Evolutionary conservation across 2,329 filamentous ascomycete species (phyloP), one percentile per base, ranked within the genome.

Genomic region (Phaeosphaeria sp.): DNA sequence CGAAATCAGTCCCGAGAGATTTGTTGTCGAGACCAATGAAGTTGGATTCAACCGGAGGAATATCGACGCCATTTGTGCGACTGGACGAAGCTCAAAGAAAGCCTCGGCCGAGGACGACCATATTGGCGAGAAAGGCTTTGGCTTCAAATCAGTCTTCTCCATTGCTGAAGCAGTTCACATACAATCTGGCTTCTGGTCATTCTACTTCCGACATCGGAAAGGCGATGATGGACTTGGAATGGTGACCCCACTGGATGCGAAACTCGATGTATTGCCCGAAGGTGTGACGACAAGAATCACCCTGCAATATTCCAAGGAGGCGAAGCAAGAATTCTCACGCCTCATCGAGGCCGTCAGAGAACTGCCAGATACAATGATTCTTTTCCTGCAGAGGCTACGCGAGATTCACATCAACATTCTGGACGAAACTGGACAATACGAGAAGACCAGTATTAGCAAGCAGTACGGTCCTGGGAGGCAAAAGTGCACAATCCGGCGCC

Each of bases 151-250:
- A 0, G 71, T 76, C 0, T 77, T 77, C 59, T 66, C 65, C 13
- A 56, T 76, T 17, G 71, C 76, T 2, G 55, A 67, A 2, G 73
- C 73, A 21, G 78, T 79, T 9, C 66, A 74, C n/a, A 71, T 81
- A 18, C 78, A 79, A 50, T 81, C 79, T 0, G 74, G 73, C 0
- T 22, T 68, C 1, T 79, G 73, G 59, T 77, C 73, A 0, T 80
- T 80, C 55, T 64, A 55, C 2, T 79, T 79, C 46, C 45, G 69
- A n/a, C 69, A 79, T 55, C 54, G 51, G 1, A 49, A 30, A 21
- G 79, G 76, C 0, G 79, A 82, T 1, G 74, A 76, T 0, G 83
- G 83, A 1, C 69, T 86, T 36, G 83, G 83, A 1, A 86, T 86
- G 82, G 78, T 85, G 1, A 79, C 78, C 0, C 83, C 83, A 51